These are phyloP conservation scores for Diplodia sapinea DNA, from an alignment of 2,329 filamentous ascomycete species.

Conservation along the genomic window DNA sequence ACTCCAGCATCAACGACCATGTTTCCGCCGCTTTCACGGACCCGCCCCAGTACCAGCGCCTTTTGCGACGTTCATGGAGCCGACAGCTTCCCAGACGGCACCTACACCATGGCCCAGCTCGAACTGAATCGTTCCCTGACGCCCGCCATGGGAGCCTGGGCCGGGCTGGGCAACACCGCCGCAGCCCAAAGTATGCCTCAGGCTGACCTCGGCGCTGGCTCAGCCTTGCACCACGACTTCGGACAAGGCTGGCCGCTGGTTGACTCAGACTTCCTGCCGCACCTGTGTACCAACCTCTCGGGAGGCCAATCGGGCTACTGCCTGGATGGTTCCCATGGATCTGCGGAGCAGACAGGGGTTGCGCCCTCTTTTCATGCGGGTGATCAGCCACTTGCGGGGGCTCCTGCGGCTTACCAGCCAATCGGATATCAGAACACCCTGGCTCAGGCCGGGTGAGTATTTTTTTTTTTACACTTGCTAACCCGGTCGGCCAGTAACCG, in stretches of 20 bases:
- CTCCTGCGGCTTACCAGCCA: background rate
- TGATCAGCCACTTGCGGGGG: background rate
- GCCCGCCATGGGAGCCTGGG: background rate
- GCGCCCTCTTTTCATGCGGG: background rate
- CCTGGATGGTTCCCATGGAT: background rate
- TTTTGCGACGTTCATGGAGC: too few species aligned
- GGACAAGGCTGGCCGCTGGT: too few species aligned
- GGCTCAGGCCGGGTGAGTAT: slow-evolving; percentile 6
- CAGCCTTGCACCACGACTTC: background rate
- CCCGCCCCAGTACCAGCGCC: too few species aligned
- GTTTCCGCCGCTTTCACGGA: background rate
- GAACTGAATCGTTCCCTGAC: background rate
- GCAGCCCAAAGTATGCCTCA: background rate
- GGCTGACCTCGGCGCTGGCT: background rate
- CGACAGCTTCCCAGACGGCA: background rate
- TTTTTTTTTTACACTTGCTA: slow-evolving; percentile 4
- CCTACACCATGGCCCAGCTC: background rate
- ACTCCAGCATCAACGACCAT: background rate
- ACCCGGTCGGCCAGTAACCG: too few species aligned
- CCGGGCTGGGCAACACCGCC: background rate
- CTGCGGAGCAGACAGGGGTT: background rate
- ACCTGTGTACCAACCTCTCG: too few species aligned
- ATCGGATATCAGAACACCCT: background rate
- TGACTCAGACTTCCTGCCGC: background rate
- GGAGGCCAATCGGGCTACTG: background rate